Conservation (phyloP, 129 eudicot genomes). For the Centaurea solstitialis region DNA sequence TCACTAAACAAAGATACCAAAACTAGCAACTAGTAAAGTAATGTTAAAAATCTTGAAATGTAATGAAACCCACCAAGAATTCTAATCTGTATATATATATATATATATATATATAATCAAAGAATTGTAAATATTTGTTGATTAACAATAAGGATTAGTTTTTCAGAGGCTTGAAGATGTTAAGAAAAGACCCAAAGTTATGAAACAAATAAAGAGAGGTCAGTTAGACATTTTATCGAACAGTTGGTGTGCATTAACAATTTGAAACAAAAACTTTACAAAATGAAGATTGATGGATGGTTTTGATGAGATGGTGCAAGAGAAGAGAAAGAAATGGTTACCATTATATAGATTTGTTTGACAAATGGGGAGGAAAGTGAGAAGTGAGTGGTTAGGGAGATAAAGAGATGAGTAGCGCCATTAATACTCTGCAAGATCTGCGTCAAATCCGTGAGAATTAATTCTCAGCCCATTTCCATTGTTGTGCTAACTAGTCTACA, state of each 20-base stretch:
- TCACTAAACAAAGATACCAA: background rate
- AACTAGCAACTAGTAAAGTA: background rate
- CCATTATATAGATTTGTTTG: conserved; percentile 27
- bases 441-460: conserved; percentile 22
- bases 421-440: conserved; percentile 16
- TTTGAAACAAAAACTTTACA: background rate
- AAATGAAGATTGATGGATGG: background rate
- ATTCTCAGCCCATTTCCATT: background rate
- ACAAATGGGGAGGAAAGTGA: background rate
- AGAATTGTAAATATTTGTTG: background rate
- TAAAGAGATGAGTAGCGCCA: conserved; percentile 9
- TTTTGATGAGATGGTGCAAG: conserved; percentile 11
- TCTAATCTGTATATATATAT: background rate
- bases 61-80: background rate
- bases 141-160: background rate
- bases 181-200: background rate
- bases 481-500: background rate
- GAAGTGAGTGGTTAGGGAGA: conserved; percentile 22
- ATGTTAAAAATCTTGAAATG: background rate
- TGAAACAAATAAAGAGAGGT: background rate
- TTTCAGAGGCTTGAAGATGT: background rate
- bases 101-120: background rate
- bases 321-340: conserved; percentile 11
- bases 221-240: conserved; percentile 11
- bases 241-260: background rate